Conservation (phyloP, 108 stramenopile species). For the Nitzschia putrida region DNA sequence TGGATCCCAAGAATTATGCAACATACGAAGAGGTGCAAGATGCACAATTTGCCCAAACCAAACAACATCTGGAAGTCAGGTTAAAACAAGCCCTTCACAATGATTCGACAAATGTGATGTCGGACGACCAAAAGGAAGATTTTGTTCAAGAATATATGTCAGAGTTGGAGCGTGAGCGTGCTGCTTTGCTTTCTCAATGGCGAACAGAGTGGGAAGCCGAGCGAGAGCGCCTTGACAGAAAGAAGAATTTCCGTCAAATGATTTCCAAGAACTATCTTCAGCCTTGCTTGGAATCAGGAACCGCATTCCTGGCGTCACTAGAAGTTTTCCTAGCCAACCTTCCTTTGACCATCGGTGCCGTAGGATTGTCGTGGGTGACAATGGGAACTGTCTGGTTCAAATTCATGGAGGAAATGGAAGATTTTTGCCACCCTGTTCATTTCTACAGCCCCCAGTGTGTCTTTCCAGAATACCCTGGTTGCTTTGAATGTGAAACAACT, state of each 20-base stretch:
- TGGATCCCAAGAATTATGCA: not conserved
- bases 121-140: not conserved
- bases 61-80: not conserved
- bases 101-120: not conserved
- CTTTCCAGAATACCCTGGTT: conserved; percentile 54
- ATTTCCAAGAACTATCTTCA: not conserved
- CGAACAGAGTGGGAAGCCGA: conserved; percentile 14
- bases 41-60: conserved; percentile 7
- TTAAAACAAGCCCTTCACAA: not conserved
- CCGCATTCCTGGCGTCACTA: conserved; percentile 1
- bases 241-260: not conserved
- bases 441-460: conserved; percentile 1
- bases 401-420: conserved; percentile 46
- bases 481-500: conserved; percentile 48
- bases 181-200: conserved; percentile 13
- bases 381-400: conserved; percentile 68
- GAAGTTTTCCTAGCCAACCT: conserved; percentile 54
- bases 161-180: conserved; percentile 19
- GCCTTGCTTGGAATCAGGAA: not conserved
- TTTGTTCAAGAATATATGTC: conserved; percentile 15
- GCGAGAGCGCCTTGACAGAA: not conserved
- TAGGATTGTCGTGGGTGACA: conserved; percentile 49
- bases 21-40: conserved; percentile 8
- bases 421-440: conserved; percentile 32
- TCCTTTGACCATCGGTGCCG: conserved; percentile 51